Base-by-base conservation (phyloP, 768 basidiomycete genomes). In the Mycena floridula region DNA sequence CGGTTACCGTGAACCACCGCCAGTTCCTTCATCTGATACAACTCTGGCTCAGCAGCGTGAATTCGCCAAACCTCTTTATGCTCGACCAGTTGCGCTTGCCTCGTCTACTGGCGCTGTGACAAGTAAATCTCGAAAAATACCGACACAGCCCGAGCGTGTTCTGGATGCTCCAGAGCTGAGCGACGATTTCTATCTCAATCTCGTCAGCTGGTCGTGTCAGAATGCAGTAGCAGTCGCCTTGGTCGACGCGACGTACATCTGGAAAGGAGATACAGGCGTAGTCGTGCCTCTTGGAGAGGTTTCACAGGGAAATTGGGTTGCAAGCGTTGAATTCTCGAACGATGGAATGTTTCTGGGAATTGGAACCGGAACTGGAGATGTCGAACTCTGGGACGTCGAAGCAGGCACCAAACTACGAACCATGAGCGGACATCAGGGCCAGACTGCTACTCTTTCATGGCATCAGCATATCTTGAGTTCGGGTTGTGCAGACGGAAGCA, bases 131-230 rank as follows among this genome's bases (percentile, higher is more conserved):
- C 76, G 95, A 16, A 83, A 85, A 52, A 89, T 97, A 43, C 77
- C 92, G 0, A 87, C 88, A 0, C 79, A 82, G 20, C 90, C 95
- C 0, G 89, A 95, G 54, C 79, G 92, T n/a, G 92, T 97, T 7
- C 74, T 99, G 8, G 96, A 98, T 54, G 95, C 95, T 0, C 93
- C 93, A 1, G 90, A 90, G 5, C 83, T 89, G 74, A 74, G 82
- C 8, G 92, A 98, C 52, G 96, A 99, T 62, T 99, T 95, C 62
- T 99, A 99, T 59, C 80, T 99, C 57, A 99, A 98, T 61, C 72
- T 99, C 42, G 62, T 97, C 42, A 77, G 84, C 15, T 99, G 96
- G 96, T 87, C 86, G 26, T 76, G 74, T 32, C 77, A 78, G 52
- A 97, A 98, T 61, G 67, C 82, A 22, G 81, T 99, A 9, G 93